A percentile compares a stretch with the other conserved stretches of the same genome.
Conservation (phyloP, 148 eudicot species). For the Camellia sinensis region DNA sequence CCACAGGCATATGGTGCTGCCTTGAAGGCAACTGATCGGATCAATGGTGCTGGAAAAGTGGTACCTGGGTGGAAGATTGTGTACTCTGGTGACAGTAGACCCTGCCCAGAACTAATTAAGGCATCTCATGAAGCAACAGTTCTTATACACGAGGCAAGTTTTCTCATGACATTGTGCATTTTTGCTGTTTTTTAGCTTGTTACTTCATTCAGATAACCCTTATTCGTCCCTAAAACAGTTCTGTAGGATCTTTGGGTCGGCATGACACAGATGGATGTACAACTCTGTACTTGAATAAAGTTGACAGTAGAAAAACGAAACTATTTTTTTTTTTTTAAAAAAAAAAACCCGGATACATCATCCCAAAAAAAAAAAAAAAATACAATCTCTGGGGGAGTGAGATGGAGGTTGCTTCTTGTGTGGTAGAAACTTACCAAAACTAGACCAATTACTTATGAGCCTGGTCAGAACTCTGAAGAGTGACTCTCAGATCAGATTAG, state of each 20-base stretch:
- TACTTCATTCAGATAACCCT: background rate
- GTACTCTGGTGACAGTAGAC: slow-evolving; percentile 94
- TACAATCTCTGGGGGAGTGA: background rate
- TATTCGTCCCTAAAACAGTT: background rate
- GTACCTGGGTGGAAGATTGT: slow-evolving; percentile 94
- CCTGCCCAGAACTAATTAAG: slow-evolving; percentile 64
- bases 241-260: background rate
- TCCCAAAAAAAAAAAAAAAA: too few species aligned
- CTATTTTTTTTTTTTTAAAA: background rate
- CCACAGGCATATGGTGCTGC: slow-evolving; percentile 80
- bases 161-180: background rate
- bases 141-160: slow-evolving; percentile 87
- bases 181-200: background rate
- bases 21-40: slow-evolving; percentile 57
- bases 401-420: background rate
- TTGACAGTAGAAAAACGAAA: background rate
- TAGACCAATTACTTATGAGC: background rate
- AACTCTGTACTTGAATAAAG: background rate
- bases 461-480: background rate
- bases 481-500: background rate
- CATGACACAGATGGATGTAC: background rate
- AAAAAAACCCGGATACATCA: background rate
- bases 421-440: background rate
- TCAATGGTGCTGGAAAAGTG: slow-evolving; percentile 39
- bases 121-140: slow-evolving; percentile 86